Conservation (phyloP, 495 filamentous ascomycete species). For the Lasiosphaeria miniovina region DNA sequence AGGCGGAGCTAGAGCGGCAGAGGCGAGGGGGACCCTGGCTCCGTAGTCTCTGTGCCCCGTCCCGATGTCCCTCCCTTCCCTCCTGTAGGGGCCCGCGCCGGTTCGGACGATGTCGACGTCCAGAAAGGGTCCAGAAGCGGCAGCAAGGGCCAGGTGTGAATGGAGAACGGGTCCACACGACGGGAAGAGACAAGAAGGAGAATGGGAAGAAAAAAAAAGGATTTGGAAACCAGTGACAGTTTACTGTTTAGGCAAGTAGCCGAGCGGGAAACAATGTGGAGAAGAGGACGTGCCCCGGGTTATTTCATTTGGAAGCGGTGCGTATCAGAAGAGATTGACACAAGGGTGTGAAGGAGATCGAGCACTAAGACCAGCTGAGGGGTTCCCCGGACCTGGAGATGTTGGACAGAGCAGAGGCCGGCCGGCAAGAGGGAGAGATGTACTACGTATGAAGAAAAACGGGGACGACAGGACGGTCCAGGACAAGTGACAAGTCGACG, state of each 20-base stretch:
- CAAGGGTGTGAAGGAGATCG: slow-evolving; percentile 29
- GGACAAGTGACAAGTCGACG: slow-evolving; percentile 7
- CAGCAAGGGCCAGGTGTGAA: slow-evolving; percentile 9
- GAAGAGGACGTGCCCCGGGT: slow-evolving; percentile 28
- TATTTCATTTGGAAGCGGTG: slow-evolving; percentile 38
- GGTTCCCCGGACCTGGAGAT: slow-evolving; percentile 15
- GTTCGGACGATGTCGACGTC: slow-evolving; percentile 13
- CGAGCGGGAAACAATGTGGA: slow-evolving; percentile 36
- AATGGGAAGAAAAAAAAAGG: slow-evolving; percentile 11
- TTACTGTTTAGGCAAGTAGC: slow-evolving; percentile 29
- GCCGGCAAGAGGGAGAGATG: background rate
- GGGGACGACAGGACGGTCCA: slow-evolving; percentile 17
- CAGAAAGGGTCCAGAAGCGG: slow-evolving; percentile 13
- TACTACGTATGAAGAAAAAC: background rate
- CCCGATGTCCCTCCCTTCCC: slow-evolving; percentile 22
- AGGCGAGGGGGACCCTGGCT: slow-evolving; percentile 33
- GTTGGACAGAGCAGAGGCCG: slow-evolving; percentile 16
- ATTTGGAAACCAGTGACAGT: slow-evolving; percentile 28
- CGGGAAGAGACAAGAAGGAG: slow-evolving; percentile 7
- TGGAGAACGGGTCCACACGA: slow-evolving; percentile 13
- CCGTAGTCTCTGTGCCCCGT: slow-evolving; percentile 25
- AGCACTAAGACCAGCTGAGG: slow-evolving; percentile 18
- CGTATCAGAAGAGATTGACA: slow-evolving; percentile 41
- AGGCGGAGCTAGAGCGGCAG: slow-evolving; percentile 32
- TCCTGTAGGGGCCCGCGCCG: slow-evolving; percentile 14